phyloP scores from a whole-genome alignment of 2,329 filamentous ascomycete species.

The Thelonectria blattea region DNA sequence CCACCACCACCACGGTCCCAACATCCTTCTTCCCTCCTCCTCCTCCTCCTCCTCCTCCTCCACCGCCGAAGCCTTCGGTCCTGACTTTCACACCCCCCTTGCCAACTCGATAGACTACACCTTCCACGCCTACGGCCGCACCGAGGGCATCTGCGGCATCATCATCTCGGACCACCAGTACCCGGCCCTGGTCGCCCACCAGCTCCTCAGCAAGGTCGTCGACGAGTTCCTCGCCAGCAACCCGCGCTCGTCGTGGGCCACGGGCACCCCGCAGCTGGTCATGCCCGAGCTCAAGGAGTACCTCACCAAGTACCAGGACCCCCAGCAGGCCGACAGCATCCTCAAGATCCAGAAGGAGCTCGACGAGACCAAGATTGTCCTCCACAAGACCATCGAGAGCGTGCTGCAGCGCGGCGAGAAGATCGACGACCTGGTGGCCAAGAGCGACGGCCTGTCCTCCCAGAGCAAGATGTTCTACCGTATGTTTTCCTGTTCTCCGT shows the following conservation, averaged over 20 bases:
- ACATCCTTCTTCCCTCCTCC: not conserved
- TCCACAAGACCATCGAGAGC: constrained; percentile 96
- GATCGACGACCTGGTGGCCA: constrained; percentile 90
- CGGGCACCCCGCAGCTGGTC: constrained; percentile 57
- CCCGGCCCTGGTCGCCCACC: constrained; percentile 80
- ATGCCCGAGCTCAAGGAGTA: constrained; percentile 84
- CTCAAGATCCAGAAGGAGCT: constrained; percentile 96
- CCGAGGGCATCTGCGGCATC: constrained; percentile 76
- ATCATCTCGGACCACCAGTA: constrained; percentile 81
- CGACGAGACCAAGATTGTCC: constrained; percentile 95
- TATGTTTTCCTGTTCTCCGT: constrained; percentile 45
- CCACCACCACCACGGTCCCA: too few relatives aligned
- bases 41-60: too few relatives aligned
- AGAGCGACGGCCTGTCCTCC: constrained; percentile 87
- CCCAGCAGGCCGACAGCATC: constrained; percentile 87
- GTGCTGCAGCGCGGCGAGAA: constrained; percentile 91
- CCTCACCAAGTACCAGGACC: constrained; percentile 78
- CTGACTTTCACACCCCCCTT: constrained; percentile 25
- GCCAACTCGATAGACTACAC: constrained; percentile 60
- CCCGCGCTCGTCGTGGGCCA: constrained; percentile 71
- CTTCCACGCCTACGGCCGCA: constrained; percentile 79
- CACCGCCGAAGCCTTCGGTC: too few relatives aligned
- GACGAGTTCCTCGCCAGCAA: constrained; percentile 85
- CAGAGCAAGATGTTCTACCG: constrained; percentile 99
- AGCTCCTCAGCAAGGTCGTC: constrained; percentile 82